phyloP scores from a whole-genome alignment of 768 basidiomycete genomes.

The Naganishia randhawae region DNA sequence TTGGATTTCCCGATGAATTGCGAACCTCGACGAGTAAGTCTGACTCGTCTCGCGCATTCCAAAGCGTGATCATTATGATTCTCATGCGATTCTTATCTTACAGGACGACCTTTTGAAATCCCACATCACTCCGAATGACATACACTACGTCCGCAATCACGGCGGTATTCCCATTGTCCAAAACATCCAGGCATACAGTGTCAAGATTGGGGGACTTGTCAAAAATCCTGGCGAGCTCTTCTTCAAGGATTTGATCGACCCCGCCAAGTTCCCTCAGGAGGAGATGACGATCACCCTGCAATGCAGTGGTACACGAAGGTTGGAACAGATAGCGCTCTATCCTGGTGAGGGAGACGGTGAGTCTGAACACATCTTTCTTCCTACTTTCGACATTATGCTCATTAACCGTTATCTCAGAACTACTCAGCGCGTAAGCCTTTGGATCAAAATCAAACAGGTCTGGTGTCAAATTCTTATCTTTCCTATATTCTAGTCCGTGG shows the following conservation, averaged over 20 bases:
- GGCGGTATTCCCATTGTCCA: constrained; percentile 57
- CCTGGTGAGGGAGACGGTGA: constrained; percentile 59
- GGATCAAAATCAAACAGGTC: background rate
- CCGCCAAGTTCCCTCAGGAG: constrained; percentile 51
- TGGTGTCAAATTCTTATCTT: background rate
- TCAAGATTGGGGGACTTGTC: constrained; percentile 60
- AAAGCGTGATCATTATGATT: background rate
- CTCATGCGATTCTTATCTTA: background rate
- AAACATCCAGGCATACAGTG: constrained; percentile 54
- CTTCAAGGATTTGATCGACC: constrained; percentile 57
- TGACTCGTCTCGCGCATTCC: background rate
- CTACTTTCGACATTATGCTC: background rate
- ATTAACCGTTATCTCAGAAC: background rate
- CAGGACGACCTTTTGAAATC: constrained; percentile 22
- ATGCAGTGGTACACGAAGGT: constrained; percentile 58
- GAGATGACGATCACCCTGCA: constrained; percentile 60
- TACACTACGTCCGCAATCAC: constrained; percentile 57
- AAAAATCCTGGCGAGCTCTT: constrained; percentile 54
- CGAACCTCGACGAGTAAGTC: constrained; percentile 51
- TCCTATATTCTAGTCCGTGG: background rate
- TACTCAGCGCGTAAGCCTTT: constrained; percentile 19
- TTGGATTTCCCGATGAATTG: constrained; percentile 62
- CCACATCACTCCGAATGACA: constrained; percentile 18
- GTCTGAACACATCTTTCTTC: background rate
- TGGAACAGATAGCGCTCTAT: constrained; percentile 58